These are phyloP conservation scores for Amaranthus tricolor DNA, from an alignment of 179 eudicot species.

Conservation along the genomic window DNA sequence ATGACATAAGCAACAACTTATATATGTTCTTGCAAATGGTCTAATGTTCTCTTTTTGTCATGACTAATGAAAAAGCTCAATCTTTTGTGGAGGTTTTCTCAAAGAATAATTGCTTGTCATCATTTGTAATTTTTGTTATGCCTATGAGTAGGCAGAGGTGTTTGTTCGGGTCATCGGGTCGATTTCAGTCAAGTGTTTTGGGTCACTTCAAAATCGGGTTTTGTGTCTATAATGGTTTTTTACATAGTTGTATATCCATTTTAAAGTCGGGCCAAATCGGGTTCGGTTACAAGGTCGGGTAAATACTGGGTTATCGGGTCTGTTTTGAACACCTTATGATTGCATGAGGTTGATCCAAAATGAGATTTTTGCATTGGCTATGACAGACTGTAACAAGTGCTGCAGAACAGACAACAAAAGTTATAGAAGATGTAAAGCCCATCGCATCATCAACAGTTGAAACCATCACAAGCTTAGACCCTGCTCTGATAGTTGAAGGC, in stretches of 20 bases:
- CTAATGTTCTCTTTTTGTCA: not conserved
- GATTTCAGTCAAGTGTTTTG: no score
- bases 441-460: constrained; percentile 75
- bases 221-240: no score
- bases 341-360: not conserved
- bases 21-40: not conserved
- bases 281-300: no score
- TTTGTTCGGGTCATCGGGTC: no score
- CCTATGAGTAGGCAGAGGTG: not conserved
- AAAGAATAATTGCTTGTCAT: not conserved
- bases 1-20: no score
- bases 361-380: constrained; percentile 8
- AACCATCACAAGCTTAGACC: constrained; percentile 71
- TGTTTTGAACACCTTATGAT: not conserved
- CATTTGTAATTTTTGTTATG: constrained; percentile 1
- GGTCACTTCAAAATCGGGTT: no score
- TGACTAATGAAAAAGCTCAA: not conserved
- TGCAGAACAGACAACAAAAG: constrained; percentile 75
- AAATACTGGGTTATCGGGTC: no score
- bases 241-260: no score
- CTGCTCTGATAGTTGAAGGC: constrained; percentile 48
- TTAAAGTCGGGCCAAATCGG: no score
- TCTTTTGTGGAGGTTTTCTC: not conserved
- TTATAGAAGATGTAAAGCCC: constrained; percentile 68
- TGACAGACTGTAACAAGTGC: constrained; percentile 77